A percentile compares a stretch with the other conserved stretches of the same genome.
These are phyloP conservation scores for Boeremia lycopersici DNA, from an alignment of 2,329 filamentous ascomycete genomes.

Conservation along the genomic window DNA sequence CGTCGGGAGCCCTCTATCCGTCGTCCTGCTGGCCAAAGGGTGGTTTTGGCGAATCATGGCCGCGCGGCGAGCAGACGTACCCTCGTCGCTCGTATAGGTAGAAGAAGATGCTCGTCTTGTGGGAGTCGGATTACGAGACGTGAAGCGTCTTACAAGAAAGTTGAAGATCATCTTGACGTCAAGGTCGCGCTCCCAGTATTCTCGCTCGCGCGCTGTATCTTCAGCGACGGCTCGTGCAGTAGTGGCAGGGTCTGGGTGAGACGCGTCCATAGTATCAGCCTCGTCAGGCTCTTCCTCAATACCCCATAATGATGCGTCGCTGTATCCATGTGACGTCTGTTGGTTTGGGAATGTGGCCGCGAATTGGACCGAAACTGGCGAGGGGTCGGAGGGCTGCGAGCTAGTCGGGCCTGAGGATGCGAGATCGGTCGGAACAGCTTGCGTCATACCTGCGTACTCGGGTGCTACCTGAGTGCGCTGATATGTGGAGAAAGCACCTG, in stretches of 20 bases:
- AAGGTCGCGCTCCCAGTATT: slow-evolving; percentile 93
- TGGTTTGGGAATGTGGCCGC: slow-evolving; percentile 53
- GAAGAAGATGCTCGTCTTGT: slow-evolving; percentile 33
- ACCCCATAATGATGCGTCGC: slow-evolving; percentile 67
- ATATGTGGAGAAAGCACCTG: slow-evolving; percentile 87
- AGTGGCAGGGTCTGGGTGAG: slow-evolving; percentile 32
- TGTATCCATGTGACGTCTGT: slow-evolving; percentile 42
- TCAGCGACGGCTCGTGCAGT: slow-evolving; percentile 31
- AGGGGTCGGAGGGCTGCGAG: slow-evolving; percentile 37
- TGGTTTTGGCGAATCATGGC: slow-evolving; percentile 88
- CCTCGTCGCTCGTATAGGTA: slow-evolving; percentile 25
- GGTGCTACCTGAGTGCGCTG: slow-evolving; percentile 62
- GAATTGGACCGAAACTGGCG: slow-evolving; percentile 53
- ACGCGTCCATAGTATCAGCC: slow-evolving; percentile 53
- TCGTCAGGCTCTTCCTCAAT: slow-evolving; percentile 66
- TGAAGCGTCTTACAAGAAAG: slow-evolving; percentile 55
- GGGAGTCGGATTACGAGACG: slow-evolving; percentile 37
- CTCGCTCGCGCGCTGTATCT: slow-evolving; percentile 57
- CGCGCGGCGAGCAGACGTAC: slow-evolving; percentile 66
- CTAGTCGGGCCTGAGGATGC: slow-evolving; percentile 30
- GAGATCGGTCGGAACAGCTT: slow-evolving; percentile 35
- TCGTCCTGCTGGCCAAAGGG: slow-evolving; percentile 72
- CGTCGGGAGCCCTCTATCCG: slow-evolving; percentile 35
- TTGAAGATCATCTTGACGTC: slow-evolving; percentile 91
- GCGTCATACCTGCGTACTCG: slow-evolving; percentile 78